Evolutionary conservation across 768 basidiomycete genomes (phyloP).

Genomic region (Russula abietina): DNA sequence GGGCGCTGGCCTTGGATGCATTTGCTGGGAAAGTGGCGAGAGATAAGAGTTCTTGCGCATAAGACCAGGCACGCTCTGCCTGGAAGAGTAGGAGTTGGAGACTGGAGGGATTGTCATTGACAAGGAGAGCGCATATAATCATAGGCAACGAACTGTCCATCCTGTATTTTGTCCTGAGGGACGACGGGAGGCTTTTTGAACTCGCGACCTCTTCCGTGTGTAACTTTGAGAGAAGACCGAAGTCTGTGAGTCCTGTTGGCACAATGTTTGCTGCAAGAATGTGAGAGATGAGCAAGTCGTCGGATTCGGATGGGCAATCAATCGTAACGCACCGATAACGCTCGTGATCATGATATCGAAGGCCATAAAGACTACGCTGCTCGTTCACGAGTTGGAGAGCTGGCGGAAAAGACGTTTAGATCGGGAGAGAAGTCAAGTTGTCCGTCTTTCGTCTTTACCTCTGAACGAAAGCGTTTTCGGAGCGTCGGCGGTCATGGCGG

Average conservation of each 20-base stretch:
- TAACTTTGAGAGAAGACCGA: slow-evolving; percentile 75
- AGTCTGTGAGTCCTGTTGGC: slow-evolving; percentile 85
- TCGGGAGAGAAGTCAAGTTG: neutral
- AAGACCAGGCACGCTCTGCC: slow-evolving; percentile 87
- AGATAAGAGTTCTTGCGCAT: slow-evolving; percentile 71
- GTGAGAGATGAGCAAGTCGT: neutral
- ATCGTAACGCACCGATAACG: slow-evolving; percentile 63
- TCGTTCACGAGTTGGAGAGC: slow-evolving; percentile 81
- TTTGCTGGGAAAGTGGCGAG: slow-evolving; percentile 41
- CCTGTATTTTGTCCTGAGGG: slow-evolving; percentile 62
- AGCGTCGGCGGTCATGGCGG: slow-evolving; percentile 5
- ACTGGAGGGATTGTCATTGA: slow-evolving; percentile 35
- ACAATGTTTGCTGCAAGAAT: slow-evolving; percentile 72
- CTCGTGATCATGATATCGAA: slow-evolving; percentile 82
- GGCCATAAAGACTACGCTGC: slow-evolving; percentile 84
- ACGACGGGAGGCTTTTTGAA: slow-evolving; percentile 79
- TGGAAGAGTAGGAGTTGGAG: slow-evolving; percentile 83
- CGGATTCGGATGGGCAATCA: neutral
- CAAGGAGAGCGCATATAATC: slow-evolving; percentile 6
- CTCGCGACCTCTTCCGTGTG: slow-evolving; percentile 83
- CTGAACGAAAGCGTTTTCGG: slow-evolving; percentile 33
- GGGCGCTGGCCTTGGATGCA: slow-evolving; percentile 41
- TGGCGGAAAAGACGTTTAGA: slow-evolving; percentile 29
- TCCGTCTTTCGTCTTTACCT: slow-evolving; percentile 34
- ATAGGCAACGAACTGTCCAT: slow-evolving; percentile 65